Base-by-base conservation (phyloP, 2,329 filamentous ascomycete genomes). In the Aspergillus sp. region DNA sequence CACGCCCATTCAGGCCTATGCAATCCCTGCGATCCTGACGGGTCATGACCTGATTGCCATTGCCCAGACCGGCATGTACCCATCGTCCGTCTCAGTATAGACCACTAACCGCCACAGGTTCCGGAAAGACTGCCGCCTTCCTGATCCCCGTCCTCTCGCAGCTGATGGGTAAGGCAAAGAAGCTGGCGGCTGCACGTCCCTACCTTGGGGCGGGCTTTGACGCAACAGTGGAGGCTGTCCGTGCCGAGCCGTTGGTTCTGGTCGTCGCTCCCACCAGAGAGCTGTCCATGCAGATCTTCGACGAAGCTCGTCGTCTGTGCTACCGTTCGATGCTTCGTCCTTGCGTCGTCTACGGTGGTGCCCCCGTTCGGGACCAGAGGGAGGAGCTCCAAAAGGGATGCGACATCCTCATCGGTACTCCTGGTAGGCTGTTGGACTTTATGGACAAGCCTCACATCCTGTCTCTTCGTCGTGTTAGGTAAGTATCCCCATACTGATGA, bases 321-420 rank as follows among this genome's bases (percentile, higher is more conserved):
- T 99, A 99, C 65, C 87, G 94, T 1, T 91, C 89, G 3, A 96
- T 96, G 90, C 81, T 99, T 53, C 91, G 94, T 38, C 93, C 94
- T 20, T 91, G 88, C 61, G 91, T 96, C 41, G 79, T 88, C 25
- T 99, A 97, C 61, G 94, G 94, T 46, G 94, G 94, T 57, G 85
- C 85, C 5, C 89, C 90, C 0, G 65, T 84, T n/a, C 70, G 72
- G 2, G 81, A 87, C 11, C 91, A 97, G 71, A 78, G 86, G 4
- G 75, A 81, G 5, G 87, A 95, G 66, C 81, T 99, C 1, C 78
- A 80, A 54, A 88, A 86, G 69, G 94, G 94, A 5, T 97, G 93
- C 60, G 94, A 99, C 63, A 77, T 99, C 40, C 80, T 99, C 13
- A 85, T 97, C 60, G 92, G 85, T 9, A 93, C 93, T 14, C 91